Percentiles rank a stretch among this genome's conserved stretches.
Conservation (phyloP, 495 filamentous ascomycete genomes). For the Penicillium bialowiezense region DNA sequence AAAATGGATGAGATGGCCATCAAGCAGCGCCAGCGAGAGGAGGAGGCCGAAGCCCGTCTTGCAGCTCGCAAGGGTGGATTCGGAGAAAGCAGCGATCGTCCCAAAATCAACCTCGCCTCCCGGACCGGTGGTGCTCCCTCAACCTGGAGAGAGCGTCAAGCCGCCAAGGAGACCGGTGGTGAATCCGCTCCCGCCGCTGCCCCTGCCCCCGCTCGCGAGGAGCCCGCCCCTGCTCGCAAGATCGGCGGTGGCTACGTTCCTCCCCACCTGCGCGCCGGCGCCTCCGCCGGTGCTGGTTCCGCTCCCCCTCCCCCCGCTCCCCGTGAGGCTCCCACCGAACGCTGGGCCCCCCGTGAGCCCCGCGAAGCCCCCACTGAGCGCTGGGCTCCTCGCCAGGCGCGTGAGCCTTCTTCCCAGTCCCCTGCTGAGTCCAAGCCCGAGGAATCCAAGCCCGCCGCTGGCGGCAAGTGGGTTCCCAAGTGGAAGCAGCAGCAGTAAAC, state of each 20-base stretch:
- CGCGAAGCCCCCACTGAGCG: conserved; percentile 37
- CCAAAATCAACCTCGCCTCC: conserved; percentile 62
- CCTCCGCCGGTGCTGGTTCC: conserved; percentile 27
- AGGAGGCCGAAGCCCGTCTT: conserved; percentile 62
- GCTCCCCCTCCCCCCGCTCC: conserved; percentile 31
- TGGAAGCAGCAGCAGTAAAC: conserved; percentile 45
- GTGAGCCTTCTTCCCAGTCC: conserved; percentile 13
- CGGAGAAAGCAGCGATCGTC: conserved; percentile 57
- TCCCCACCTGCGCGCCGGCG: conserved; percentile 44
- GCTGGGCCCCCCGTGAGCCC: conserved; percentile 31
- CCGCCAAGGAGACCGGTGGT: conserved; percentile 53
- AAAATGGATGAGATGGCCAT: conserved; percentile 64
- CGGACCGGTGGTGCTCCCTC: conserved; percentile 52
- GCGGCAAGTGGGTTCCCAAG: conserved; percentile 42
- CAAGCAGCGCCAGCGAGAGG: conserved; percentile 65
- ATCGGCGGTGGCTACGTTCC: conserved; percentile 46
- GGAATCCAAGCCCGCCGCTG: conserved; percentile 29
- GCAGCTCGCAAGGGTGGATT: conserved; percentile 40
- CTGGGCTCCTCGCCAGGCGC: conserved; percentile 23
- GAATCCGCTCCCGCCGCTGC: conserved; percentile 15
- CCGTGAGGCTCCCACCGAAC: conserved; percentile 27
- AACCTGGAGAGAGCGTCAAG: conserved; percentile 84
- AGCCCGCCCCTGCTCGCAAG: conserved; percentile 32
- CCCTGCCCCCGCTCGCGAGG: conserved; percentile 26
- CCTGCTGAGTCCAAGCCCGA: conserved; percentile 26